These are phyloP conservation scores for Amniculicola lignicola DNA, from an alignment of 495 filamentous ascomycete species.

Conservation along the genomic window DNA sequence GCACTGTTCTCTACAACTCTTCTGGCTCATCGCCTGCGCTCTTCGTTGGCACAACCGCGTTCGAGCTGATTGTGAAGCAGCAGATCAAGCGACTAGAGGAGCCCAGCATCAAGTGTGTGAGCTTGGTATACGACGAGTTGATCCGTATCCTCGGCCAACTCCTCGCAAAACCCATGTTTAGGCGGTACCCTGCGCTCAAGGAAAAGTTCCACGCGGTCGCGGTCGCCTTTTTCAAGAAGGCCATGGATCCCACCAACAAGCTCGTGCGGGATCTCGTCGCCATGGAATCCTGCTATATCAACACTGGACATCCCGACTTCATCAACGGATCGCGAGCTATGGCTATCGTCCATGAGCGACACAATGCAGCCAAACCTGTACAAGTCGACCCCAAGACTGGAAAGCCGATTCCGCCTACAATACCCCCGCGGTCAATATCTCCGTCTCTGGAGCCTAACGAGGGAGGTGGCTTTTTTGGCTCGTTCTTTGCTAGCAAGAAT, in stretches of 20 bases:
- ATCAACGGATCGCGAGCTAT: conserved; percentile 87
- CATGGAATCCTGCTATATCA: conserved; percentile 97
- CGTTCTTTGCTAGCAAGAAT: conserved; percentile 96
- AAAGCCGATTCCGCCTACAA: conserved; percentile 74
- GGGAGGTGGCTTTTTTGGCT: conserved; percentile 85
- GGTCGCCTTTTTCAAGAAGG: conserved; percentile 93
- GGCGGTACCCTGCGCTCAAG: conserved; percentile 87
- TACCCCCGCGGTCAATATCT: conserved; percentile 67
- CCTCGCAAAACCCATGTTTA: conserved; percentile 82
- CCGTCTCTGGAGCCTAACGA: conserved; percentile 55
- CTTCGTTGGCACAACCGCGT: conserved; percentile 96
- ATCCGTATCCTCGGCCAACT: conserved; percentile 92
- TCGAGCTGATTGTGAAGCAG: conserved; percentile 97
- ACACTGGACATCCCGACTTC: conserved; percentile 98
- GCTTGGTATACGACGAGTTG: conserved; percentile 94
- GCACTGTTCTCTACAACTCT: conserved; percentile 93
- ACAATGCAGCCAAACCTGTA: conserved; percentile 75
- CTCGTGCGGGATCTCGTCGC: conserved; percentile 86
- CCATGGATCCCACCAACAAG: conserved; percentile 96
- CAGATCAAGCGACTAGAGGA: conserved; percentile 97
- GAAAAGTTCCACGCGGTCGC: conserved; percentile 97
- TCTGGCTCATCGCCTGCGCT: conserved; percentile 95
- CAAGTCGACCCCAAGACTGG: conserved; percentile 99
- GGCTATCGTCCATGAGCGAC: conserved; percentile 92
- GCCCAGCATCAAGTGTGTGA: conserved; percentile 93